A percentile compares a stretch with the other conserved stretches of the same genome.
Evolutionary conservation across 177 flowering plant genomes (phyloP).

Genomic region (Vitis hybrid): DNA sequence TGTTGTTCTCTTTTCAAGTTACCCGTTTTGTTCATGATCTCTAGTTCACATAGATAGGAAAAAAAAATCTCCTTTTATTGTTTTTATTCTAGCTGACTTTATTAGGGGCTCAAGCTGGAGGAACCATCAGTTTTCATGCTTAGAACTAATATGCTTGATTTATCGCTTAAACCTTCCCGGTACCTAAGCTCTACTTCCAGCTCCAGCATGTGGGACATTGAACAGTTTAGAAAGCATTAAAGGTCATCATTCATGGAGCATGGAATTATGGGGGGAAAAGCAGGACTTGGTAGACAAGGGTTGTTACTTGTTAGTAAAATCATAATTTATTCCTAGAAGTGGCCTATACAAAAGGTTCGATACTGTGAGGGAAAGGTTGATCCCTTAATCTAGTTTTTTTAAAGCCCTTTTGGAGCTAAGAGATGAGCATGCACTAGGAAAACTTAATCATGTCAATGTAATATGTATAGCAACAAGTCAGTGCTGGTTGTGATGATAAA

Average conservation of each 20-base stretch:
- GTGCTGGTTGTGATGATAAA: slow-evolving; percentile 5
- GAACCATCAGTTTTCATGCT: too few relatives aligned
- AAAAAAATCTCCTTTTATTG: too few relatives aligned
- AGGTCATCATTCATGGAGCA: slow-evolving; percentile 19
- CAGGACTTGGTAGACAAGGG: slow-evolving; percentile 20
- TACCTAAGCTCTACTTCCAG: not conserved
- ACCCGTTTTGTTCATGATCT: too few relatives aligned
- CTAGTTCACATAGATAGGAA: too few relatives aligned
- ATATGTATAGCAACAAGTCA: not conserved
- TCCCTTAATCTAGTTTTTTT: too few relatives aligned
- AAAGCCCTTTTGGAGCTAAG: not conserved
- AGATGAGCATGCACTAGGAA: not conserved
- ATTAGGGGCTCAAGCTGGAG: too few relatives aligned
- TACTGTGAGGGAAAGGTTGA: too few relatives aligned
- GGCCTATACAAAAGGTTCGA: too few relatives aligned
- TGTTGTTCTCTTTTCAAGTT: too few relatives aligned
- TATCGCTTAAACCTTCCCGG: too few relatives aligned
- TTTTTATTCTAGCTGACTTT: too few relatives aligned
- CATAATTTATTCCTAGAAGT: slow-evolving; percentile 5
- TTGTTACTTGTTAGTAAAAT: slow-evolving; percentile 8
- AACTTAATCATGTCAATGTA: not conserved
- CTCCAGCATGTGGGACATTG: slow-evolving; percentile 8
- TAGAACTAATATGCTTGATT: too few relatives aligned
- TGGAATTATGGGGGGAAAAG: slow-evolving; percentile 10
- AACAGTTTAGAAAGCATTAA: slow-evolving; percentile 13